These are phyloP conservation scores for Lignosus rhinocerotis DNA, from an alignment of 1,284 basidiomycete genomes.

Conservation along the genomic window DNA sequence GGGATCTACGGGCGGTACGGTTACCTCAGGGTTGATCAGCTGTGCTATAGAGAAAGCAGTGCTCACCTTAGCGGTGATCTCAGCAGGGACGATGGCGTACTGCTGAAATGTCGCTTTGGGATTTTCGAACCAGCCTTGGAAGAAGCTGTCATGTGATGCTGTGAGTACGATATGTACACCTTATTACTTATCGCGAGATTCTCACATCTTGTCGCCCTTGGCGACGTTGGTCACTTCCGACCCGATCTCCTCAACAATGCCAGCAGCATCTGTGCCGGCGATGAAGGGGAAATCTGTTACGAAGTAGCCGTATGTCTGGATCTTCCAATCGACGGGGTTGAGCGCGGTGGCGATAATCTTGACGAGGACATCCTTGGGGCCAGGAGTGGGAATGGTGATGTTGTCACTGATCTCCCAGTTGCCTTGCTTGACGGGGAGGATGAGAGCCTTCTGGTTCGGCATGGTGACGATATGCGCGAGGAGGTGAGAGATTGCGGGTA, in stretches of 20 bases:
- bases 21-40: too few relatives aligned
- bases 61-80: too few relatives aligned
- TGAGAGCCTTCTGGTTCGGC: constrained; percentile 9
- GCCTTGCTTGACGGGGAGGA: constrained; percentile 14
- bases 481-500: background rate
- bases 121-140: constrained; percentile 24
- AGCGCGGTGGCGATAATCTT: constrained; percentile 36
- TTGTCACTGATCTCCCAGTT: constrained; percentile 8
- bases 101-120: constrained; percentile 1
- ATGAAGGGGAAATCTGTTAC: constrained; percentile 36
- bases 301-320: constrained; percentile 31
- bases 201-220: constrained; percentile 51
- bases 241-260: constrained; percentile 47
- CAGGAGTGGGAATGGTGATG: constrained; percentile 11
- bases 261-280: constrained; percentile 49
- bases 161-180: background rate
- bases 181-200: background rate
- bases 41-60: too few relatives aligned
- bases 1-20: too few relatives aligned
- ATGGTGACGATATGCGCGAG: background rate
- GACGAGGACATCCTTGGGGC: constrained; percentile 36
- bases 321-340: constrained; percentile 43
- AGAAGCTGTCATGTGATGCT: constrained; percentile 20
- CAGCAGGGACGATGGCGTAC: background rate
- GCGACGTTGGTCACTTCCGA: constrained; percentile 41